These are phyloP conservation scores for Saussurea involucrata DNA, from an alignment of 129 eudicot species.

Conservation along the genomic window DNA sequence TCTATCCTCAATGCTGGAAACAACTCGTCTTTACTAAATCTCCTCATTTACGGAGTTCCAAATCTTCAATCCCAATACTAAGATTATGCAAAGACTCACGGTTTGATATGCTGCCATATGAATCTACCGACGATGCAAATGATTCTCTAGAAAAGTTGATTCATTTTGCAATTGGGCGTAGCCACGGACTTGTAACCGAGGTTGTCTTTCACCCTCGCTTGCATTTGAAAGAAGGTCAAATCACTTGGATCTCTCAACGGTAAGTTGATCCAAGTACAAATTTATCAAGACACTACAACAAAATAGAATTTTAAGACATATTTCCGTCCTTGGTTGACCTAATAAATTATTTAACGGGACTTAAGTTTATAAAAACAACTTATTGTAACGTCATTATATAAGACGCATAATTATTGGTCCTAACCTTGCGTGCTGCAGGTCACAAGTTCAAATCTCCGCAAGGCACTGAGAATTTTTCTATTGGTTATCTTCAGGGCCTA, in stretches of 20 bases:
- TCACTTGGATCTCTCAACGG: slow-evolving; percentile 10
- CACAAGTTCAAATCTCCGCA: too few relatives aligned
- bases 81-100: not conserved
- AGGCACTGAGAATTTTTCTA: too few relatives aligned
- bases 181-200: slow-evolving; percentile 16
- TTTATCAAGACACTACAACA: not conserved
- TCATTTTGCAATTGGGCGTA: slow-evolving; percentile 8
- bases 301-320: too few relatives aligned
- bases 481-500: too few relatives aligned
- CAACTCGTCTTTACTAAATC: slow-evolving; percentile 4
- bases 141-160: slow-evolving; percentile 9
- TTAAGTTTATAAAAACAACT: too few relatives aligned
- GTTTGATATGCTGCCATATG: not conserved
- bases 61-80: not conserved
- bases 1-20: slow-evolving; percentile 23
- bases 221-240: not conserved
- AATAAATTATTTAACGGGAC: too few relatives aligned
- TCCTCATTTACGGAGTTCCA: not conserved
- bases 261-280: not conserved
- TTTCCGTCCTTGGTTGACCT: too few relatives aligned
- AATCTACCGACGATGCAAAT: not conserved
- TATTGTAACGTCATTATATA: too few relatives aligned
- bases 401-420: too few relatives aligned
- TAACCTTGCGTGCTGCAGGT: too few relatives aligned
- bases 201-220: not conserved